Evolutionary conservation across 495 filamentous ascomycete species (phyloP), one percentile per base, ranked within the genome.

Genomic region (Penicillium dipodomyicola): DNA sequence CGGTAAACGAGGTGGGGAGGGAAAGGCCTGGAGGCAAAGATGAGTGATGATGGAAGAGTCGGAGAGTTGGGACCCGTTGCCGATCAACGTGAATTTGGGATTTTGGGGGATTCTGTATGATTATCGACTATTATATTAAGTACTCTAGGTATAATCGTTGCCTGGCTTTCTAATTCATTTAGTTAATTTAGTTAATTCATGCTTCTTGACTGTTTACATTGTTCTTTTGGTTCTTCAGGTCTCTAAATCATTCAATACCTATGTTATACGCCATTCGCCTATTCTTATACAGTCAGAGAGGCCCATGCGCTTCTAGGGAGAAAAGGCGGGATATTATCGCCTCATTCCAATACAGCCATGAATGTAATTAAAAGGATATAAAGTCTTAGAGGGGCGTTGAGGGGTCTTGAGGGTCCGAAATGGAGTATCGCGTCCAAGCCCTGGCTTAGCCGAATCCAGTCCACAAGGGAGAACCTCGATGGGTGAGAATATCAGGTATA

Each of bases 11-110:
- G 25, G 48, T 50, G 48, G 50, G 23, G 50, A 42, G 37, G 37
- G 27, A 42, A 41, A 17, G 49, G 39, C 25, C 35, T 49, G 48
- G 57, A 64, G 48, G 54, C 45, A 54, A 57, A 58, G 56, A 51
- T 54, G 44, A 30, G 41, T 56, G 41, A 56, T 37, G 57, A 59
- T 43, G 39, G 49, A 48, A 53, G 47, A 47, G 52, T 27, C 25
- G 37, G 52, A 62, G 58, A 49, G 43, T 20, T 55, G 51, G 41
- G 57, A 57, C 44, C 44, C 60, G 63, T 56, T 63, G 63, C 60
- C 60, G 60, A 49, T 55, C 56, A 37, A 49, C 33, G 23, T 29
- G 35, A 7, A 17, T 39, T 39, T 37, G 15, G 15, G 35, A 37
- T 37, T n/a, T 37, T 15, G 23, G 23, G 23, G 33, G 14, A 39